A percentile compares a stretch with the other conserved stretches of the same genome.
These are phyloP conservation scores for Linum usitatissimum DNA, from an alignment of 345 rosid species.

Conservation along the genomic window DNA sequence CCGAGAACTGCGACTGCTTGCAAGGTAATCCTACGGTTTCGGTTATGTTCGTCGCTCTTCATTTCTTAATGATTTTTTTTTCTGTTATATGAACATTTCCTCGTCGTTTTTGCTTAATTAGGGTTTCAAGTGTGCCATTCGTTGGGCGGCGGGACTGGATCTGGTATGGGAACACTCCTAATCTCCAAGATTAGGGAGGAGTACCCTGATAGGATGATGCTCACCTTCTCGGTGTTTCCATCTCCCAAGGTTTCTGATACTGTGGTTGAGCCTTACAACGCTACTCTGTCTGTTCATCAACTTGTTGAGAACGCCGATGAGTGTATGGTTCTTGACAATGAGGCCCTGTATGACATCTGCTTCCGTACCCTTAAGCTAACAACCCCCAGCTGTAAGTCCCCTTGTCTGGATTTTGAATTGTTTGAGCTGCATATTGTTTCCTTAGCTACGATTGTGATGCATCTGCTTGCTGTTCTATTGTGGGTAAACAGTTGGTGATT, in stretches of 20 bases:
- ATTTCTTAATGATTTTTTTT: neutral
- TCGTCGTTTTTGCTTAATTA: neutral
- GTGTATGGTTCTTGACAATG: too few relatives aligned
- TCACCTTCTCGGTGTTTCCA: neutral
- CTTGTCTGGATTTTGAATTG: neutral
- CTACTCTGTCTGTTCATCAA: too few relatives aligned
- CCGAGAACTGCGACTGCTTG: neutral
- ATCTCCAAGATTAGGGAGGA: neutral
- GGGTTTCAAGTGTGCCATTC: slow-evolving; percentile 1
- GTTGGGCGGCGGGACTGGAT: neutral
- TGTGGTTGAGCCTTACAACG: neutral
- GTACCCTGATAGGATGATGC: slow-evolving; percentile 4
- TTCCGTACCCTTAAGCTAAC: slow-evolving; percentile 2
- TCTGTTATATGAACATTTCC: neutral
- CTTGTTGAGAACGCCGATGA: too few relatives aligned
- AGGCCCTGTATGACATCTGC: neutral
- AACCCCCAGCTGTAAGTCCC: slow-evolving; percentile 1
- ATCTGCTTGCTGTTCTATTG: neutral
- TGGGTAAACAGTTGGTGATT: neutral
- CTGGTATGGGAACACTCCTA: too few relatives aligned
- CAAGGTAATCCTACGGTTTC: neutral
- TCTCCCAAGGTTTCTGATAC: slow-evolving; percentile 1
- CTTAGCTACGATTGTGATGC: neutral
- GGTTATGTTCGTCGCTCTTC: neutral
- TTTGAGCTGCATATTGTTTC: neutral